A percentile compares a stretch with the other conserved stretches of the same genome.
These are phyloP conservation scores for Fusarium begoniae DNA, from an alignment of 2,329 filamentous ascomycete species.

Conservation along the genomic window DNA sequence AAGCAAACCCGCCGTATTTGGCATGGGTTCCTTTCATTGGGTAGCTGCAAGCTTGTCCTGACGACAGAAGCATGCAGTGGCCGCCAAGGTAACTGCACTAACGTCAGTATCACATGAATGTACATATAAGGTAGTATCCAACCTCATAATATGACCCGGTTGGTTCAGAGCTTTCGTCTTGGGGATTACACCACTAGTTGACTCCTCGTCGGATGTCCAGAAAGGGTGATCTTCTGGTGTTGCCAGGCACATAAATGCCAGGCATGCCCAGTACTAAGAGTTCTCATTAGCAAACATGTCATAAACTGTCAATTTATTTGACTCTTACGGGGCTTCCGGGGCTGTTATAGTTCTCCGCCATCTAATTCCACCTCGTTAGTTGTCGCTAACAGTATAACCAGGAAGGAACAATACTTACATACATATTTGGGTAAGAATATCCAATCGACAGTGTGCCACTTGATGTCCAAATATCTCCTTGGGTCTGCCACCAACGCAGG, in stretches of 20 bases:
- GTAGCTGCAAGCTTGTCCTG: conserved; percentile 83
- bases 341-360: conserved; percentile 86
- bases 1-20: conserved; percentile 83
- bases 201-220: conserved; percentile 75
- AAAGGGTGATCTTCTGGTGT: conserved; percentile 76
- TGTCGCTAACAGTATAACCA: conserved; percentile 8
- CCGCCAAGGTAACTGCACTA: conserved; percentile 69
- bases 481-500: conserved; percentile 81
- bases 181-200: conserved; percentile 64
- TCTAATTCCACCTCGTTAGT: conserved; percentile 49
- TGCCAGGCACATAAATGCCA: conserved; percentile 79
- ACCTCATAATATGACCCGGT: conserved; percentile 76
- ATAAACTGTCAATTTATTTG: background rate
- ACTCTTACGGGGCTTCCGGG: conserved; percentile 67
- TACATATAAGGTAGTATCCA: background rate
- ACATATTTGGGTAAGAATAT: conserved; percentile 83
- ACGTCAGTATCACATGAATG: background rate
- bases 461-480: conserved; percentile 77
- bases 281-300: conserved; percentile 38
- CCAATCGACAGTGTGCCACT: conserved; percentile 80
- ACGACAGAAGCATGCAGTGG: conserved; percentile 79
- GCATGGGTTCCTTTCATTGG: conserved; percentile 83
- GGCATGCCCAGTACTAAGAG: conserved; percentile 77
- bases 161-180: conserved; percentile 69
- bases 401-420: conserved; percentile 51